A percentile compares a stretch with the other conserved stretches of the same genome.
Evolutionary conservation across 805 yeast species (phyloP).

Genomic region (Candida mattraensis): DNA sequence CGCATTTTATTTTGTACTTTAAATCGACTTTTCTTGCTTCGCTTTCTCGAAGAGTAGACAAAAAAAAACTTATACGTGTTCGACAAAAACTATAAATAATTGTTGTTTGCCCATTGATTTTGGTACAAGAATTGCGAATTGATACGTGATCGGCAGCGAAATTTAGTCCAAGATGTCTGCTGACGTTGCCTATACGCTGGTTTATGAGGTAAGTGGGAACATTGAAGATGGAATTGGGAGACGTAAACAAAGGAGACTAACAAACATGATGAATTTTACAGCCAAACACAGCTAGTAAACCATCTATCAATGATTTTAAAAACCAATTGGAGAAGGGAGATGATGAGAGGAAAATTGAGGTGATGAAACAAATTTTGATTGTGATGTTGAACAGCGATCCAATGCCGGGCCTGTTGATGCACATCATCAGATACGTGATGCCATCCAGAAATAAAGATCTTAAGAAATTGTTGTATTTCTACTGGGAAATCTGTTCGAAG

Average conservation of each 20-base stretch:
- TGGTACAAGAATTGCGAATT: neutral
- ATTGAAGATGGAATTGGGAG: neutral
- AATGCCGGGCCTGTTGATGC: slow-evolving; percentile 92
- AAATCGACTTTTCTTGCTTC: slow-evolving; percentile 1
- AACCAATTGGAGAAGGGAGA: slow-evolving; percentile 81
- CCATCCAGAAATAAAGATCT: slow-evolving; percentile 89
- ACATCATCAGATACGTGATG: slow-evolving; percentile 94
- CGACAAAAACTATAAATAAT: slow-evolving; percentile 8
- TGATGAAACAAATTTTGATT: slow-evolving; percentile 85
- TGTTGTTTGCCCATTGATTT: neutral
- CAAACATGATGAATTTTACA: slow-evolving; percentile 10
- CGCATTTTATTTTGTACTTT: too few species aligned
- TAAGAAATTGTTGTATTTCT: slow-evolving; percentile 88
- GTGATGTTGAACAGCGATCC: slow-evolving; percentile 91
- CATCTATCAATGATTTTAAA: slow-evolving; percentile 71
- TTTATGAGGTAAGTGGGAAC: slow-evolving; percentile 52
- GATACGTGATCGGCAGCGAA: neutral
- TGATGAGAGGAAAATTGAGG: slow-evolving; percentile 82
- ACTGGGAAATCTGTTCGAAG: slow-evolving; percentile 98
- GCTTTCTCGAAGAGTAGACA: neutral
- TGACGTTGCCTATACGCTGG: slow-evolving; percentile 67
- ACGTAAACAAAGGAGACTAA: slow-evolving; percentile 6
- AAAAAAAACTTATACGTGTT: slow-evolving; percentile 20
- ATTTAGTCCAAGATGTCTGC: slow-evolving; percentile 30
- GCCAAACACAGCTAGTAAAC: slow-evolving; percentile 63